Evolutionary conservation across 768 basidiomycete species (phyloP).

Genomic region (Amylocystis lapponica): DNA sequence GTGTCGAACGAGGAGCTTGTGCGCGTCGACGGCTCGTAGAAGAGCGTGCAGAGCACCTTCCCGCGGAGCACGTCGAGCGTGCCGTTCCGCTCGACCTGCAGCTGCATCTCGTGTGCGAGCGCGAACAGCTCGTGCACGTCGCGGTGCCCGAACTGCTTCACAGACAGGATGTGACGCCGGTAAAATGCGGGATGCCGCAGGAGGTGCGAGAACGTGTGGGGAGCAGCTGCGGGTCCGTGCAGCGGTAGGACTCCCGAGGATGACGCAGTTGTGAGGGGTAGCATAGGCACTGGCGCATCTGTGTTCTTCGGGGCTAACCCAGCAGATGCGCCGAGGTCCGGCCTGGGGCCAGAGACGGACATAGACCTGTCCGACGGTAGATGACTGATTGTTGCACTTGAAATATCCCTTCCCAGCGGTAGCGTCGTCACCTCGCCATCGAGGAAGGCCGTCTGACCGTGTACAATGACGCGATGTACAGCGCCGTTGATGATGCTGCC

Average conservation of each 20-base stretch:
- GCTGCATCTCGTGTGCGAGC: constrained; percentile 93
- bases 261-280: not conserved
- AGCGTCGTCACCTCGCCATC: constrained; percentile 69
- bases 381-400: constrained; percentile 50
- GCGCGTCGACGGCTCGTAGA: constrained; percentile 96
- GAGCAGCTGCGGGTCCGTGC: constrained; percentile 27
- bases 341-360: constrained; percentile 13
- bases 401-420: constrained; percentile 68
- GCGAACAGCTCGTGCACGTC: constrained; percentile 94
- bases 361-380: constrained; percentile 23
- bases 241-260: constrained; percentile 11
- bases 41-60: constrained; percentile 84
- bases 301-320: constrained; percentile 1
- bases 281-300: constrained; percentile 5
- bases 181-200: constrained; percentile 83
- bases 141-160: constrained; percentile 86
- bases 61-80: constrained; percentile 86
- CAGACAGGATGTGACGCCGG: constrained; percentile 87
- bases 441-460: constrained; percentile 83
- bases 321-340: constrained; percentile 10
- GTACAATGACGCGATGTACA: constrained; percentile 87
- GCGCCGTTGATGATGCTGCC: constrained; percentile 58
- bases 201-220: constrained; percentile 42
- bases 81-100: constrained; percentile 90
- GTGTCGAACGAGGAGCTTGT: constrained; percentile 96